These are phyloP conservation scores for Stromatinia cepivora DNA, from an alignment of 2,329 filamentous ascomycete species.

Conservation along the genomic window DNA sequence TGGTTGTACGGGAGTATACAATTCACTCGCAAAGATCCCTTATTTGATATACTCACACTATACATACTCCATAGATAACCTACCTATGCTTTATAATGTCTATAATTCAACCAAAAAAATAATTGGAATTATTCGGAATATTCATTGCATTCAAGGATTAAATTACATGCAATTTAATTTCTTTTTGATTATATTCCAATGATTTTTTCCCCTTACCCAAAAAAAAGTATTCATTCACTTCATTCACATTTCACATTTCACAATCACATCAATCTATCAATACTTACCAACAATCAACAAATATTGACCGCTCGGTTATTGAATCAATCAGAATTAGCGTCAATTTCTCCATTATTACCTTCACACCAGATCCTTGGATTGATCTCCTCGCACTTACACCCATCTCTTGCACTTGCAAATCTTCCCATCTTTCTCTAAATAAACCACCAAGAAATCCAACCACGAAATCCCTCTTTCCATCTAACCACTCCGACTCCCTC, in stretches of 20 bases:
- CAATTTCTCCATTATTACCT: conserved; percentile 19
- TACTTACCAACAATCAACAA: not conserved
- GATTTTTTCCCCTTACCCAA: not conserved
- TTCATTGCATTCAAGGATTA: not conserved
- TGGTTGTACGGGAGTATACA: not conserved
- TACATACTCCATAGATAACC: not conserved
- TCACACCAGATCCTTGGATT: conserved; percentile 17
- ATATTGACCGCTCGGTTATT: conserved; percentile 14
- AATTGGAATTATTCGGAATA: not conserved
- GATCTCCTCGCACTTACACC: conserved; percentile 17
- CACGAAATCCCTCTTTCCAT: conserved; percentile 5
- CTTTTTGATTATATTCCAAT: not conserved
- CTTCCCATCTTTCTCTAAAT: conserved; percentile 30
- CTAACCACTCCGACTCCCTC: conserved; percentile 23
- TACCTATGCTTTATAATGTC: not conserved
- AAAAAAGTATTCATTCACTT: not conserved
- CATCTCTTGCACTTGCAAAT: conserved; percentile 29
- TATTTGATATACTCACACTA: not conserved
- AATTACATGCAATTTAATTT: not conserved
- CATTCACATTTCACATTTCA: not conserved
- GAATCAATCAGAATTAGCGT: conserved; percentile 15
- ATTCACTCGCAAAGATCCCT: not conserved
- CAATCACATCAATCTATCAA: not conserved
- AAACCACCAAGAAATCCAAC: conserved; percentile 10
- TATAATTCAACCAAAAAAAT: not conserved